Evolutionary conservation across 179 eudicot genomes (phyloP).

Genomic region (Spergularia azorica): DNA sequence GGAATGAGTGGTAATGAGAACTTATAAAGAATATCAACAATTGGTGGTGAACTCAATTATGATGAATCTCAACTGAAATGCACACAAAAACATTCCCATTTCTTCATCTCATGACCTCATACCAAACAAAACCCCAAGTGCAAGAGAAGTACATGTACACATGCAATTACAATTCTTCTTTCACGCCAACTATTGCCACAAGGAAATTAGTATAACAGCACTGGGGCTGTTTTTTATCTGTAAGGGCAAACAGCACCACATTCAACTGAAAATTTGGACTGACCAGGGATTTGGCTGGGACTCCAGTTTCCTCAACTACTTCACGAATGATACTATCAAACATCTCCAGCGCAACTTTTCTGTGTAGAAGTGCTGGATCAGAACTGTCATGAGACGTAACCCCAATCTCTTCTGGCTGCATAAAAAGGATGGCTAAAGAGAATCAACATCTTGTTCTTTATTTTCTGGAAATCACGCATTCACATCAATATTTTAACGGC

Average conservation of each 20-base stretch:
- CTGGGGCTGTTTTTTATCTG: background rate
- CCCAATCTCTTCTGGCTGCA: slow-evolving; percentile 84
- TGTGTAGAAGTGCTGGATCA: slow-evolving; percentile 34
- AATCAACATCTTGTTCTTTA: background rate
- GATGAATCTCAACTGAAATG: no score
- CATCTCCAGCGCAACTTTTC: slow-evolving; percentile 77
- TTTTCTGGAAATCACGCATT: no score
- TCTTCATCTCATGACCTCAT: no score
- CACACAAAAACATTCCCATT: no score
- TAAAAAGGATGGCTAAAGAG: slow-evolving; percentile 11
- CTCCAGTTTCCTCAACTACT: slow-evolving; percentile 96
- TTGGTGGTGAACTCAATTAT: no score
- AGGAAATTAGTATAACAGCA: background rate
- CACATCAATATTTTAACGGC: background rate
- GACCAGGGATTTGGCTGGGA: slow-evolving; percentile 65
- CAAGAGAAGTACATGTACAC: background rate
- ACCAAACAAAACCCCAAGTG: background rate
- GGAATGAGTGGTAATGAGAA: no score
- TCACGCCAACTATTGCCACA: background rate
- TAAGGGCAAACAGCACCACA: background rate
- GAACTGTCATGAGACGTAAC: slow-evolving; percentile 41
- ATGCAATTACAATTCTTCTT: no score
- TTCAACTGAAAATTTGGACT: slow-evolving; percentile 32
- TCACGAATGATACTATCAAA: slow-evolving; percentile 88
- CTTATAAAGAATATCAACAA: no score